A percentile compares a stretch with the other conserved stretches of the same genome.
Conservation (phyloP, 2,329 filamentous ascomycete genomes). For the Aspergillus tamarii region DNA sequence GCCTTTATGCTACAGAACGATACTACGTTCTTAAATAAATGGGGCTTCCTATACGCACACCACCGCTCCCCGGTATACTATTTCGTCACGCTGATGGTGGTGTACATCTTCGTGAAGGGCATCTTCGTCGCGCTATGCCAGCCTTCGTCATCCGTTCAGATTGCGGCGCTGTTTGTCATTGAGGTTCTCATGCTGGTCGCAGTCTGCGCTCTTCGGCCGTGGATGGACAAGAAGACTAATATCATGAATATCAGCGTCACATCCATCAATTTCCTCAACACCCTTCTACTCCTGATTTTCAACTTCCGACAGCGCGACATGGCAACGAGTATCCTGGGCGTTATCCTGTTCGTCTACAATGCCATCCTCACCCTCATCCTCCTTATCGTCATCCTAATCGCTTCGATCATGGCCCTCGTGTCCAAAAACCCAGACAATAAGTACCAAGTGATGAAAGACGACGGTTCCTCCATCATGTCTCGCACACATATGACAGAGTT, state of each 20-base stretch:
- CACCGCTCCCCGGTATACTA: conserved; percentile 95
- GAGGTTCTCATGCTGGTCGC: conserved; percentile 77
- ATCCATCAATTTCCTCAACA: conserved; percentile 85
- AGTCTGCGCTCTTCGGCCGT: conserved; percentile 80
- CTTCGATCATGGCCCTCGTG: conserved; percentile 75
- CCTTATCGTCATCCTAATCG: conserved; percentile 76
- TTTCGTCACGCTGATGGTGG: conserved; percentile 79
- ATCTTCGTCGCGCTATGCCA: conserved; percentile 86
- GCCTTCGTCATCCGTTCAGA: conserved; percentile 69
- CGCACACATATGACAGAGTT: conserved; percentile 73
- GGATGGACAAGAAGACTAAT: conserved; percentile 99
- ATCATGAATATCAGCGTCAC: conserved; percentile 92
- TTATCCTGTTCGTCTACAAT: conserved; percentile 86
- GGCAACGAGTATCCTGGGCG: conserved; percentile 83
- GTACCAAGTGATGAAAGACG: conserved; percentile 94
- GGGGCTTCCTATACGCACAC: conserved; percentile 96
- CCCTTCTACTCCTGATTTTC: conserved; percentile 85
- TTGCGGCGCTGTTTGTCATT: conserved; percentile 78
- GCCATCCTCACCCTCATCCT: conserved; percentile 80
- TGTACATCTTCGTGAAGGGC: conserved; percentile 79
- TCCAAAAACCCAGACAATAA: conserved; percentile 92
- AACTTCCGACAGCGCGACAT: conserved; percentile 81
- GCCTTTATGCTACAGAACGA: conserved; percentile 97
- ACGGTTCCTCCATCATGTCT: conserved; percentile 95
- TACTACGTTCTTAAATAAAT: conserved; percentile 87